Evolutionary conservation across 1,284 basidiomycete species (phyloP).

Genomic region (Naganishia sp.): DNA sequence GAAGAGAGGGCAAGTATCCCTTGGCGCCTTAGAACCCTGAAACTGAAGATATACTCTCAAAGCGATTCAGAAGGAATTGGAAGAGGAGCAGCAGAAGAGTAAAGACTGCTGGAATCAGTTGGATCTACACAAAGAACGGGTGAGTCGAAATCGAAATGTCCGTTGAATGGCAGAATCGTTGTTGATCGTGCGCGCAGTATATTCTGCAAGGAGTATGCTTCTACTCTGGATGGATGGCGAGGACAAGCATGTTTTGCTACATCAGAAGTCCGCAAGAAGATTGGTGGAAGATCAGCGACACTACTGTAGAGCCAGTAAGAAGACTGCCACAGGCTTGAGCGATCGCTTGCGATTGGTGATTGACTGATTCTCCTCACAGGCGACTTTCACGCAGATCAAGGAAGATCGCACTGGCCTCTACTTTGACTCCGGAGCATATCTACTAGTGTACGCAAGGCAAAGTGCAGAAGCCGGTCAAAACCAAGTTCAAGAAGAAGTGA

Average conservation of each 20-base stretch:
- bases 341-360: no score
- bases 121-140: conserved; percentile 14
- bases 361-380: background rate
- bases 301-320: conserved; percentile 18
- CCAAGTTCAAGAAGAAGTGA: background rate
- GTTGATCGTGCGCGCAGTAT: background rate
- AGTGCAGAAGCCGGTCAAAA: background rate
- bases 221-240: conserved; percentile 25
- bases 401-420: conserved; percentile 18
- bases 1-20: conserved; percentile 7
- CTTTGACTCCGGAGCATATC: conserved; percentile 22
- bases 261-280: background rate
- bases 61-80: conserved; percentile 8
- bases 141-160: background rate
- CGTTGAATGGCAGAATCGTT: no score
- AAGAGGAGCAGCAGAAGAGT: conserved; percentile 18
- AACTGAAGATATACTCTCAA: background rate
- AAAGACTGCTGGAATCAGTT: conserved; percentile 21
- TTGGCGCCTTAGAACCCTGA: background rate
- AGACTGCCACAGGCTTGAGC: no score
- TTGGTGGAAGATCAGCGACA: conserved; percentile 27
- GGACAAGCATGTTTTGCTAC: conserved; percentile 27
- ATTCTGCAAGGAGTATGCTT: conserved; percentile 20
- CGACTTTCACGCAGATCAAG: conserved; percentile 18
- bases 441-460: conserved; percentile 19